A percentile compares a stretch with the other conserved stretches of the same genome.
Conservation (phyloP, 2,329 filamentous ascomycete genomes). For the Cladosporium sphaerospermum region DNA sequence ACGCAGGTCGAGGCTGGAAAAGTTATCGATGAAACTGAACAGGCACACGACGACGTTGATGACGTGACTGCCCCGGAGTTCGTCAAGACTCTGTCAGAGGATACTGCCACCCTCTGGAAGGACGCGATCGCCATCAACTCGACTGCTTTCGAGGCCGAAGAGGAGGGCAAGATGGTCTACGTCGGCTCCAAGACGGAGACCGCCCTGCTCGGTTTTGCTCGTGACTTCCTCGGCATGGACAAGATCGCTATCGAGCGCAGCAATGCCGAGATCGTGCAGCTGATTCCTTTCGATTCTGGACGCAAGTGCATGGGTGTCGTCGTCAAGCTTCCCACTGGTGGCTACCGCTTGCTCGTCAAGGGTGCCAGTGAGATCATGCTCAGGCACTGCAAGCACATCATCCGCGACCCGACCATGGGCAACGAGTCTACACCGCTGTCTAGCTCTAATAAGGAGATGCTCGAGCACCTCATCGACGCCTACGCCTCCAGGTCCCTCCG, state of each 20-base stretch:
- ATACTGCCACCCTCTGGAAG: constrained; percentile 51
- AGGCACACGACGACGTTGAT: constrained; percentile 34
- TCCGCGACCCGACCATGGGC: constrained; percentile 55
- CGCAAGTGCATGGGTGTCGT: constrained; percentile 67
- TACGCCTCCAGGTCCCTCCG: constrained; percentile 77
- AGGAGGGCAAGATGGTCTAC: constrained; percentile 54
- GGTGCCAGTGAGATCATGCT: constrained; percentile 48
- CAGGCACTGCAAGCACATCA: constrained; percentile 44
- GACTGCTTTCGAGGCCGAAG: constrained; percentile 61
- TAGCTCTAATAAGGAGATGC: constrained; percentile 48
- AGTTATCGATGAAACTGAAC: constrained; percentile 15
- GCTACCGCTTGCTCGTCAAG: constrained; percentile 52
- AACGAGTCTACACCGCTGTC: constrained; percentile 49
- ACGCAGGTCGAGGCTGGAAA: constrained; percentile 21
- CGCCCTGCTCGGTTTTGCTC: constrained; percentile 63
- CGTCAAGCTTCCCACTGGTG: constrained; percentile 46
- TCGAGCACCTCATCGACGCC: constrained; percentile 64
- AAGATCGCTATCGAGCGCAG: constrained; percentile 55
- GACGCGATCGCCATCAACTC: constrained; percentile 64
- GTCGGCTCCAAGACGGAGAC: constrained; percentile 75
- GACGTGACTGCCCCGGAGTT: constrained; percentile 51
- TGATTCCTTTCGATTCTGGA: constrained; percentile 56
- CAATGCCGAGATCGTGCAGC: constrained; percentile 53
- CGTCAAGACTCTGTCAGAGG: constrained; percentile 44
- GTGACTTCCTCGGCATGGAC: constrained; percentile 59